Evolutionary conservation across 306 rosid genomes (phyloP), one percentile per base, ranked within the genome.

Genomic region (Cucumis hystrix): DNA sequence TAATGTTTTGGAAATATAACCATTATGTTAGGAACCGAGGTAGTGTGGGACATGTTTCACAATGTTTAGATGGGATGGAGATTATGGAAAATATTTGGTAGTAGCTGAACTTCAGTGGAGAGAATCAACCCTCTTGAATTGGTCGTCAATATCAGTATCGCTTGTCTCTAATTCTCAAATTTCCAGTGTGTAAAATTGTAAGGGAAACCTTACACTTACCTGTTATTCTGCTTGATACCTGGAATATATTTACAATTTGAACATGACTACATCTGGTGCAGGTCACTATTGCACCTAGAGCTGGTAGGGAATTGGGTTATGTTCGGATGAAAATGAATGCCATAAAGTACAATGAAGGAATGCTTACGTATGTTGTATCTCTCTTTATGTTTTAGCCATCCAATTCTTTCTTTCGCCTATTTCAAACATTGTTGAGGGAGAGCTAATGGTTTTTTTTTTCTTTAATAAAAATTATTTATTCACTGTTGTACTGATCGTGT

Each of bases 271-370:
- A 28, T 62, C 37, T 59, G 69, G 18, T 62, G 79, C 85, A 95
- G 99, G 87, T 95, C 79, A 95, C 99, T 61, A 92, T 95, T 82
- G 97, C 99, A 81, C 99, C 99, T 83, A 90, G 99, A 87, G 97
- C 99, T 79, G 99, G 97, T 74, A 88, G 99, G 88, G 99, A 95
- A 63, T 75, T 95, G 84, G 99, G 99, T 77, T 95, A 95, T 84
- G 99, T 86, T 84, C 89, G 99, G 81, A 83, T 87, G 86, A 89
- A 88, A 88, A 88, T 95, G 99, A 89, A 95, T 86, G 54, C 97
- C 5, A 28, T 95, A 75, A 92, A 82, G 69, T 95, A 85, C 73
- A 89, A 87, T 78, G 91, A 84, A 82, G 96, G 97, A 86, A 83
- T 91, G 91, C 92, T 95, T 59, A 95, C 96, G 98, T 95, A 95